Conservation (phyloP, 2,329 filamentous ascomycete species). For the Cladosporium phlei region DNA sequence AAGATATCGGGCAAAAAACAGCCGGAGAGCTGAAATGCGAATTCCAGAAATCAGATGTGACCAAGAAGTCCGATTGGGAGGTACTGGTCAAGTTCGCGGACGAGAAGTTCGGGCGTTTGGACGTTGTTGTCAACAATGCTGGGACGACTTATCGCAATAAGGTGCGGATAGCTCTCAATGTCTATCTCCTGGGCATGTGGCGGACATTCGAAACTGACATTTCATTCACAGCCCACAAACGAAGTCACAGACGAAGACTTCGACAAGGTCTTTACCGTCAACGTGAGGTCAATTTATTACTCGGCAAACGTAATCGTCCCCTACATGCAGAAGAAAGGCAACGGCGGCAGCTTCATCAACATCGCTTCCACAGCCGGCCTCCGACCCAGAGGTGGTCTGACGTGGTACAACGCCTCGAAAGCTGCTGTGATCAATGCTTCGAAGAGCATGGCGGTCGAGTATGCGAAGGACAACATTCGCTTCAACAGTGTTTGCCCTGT, state of each 20-base stretch:
- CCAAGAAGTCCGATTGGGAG: conserved; percentile 51
- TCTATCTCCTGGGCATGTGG: no score
- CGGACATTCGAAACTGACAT: no score
- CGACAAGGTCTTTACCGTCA: conserved; percentile 62
- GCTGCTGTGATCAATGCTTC: conserved; percentile 58
- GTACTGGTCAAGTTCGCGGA: conserved; percentile 43
- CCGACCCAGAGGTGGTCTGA: conserved; percentile 57
- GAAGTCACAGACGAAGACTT: conserved; percentile 64
- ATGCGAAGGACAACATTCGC: conserved; percentile 65
- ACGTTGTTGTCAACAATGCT: conserved; percentile 59
- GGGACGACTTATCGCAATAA: conserved; percentile 54
- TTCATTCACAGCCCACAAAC: conserved; percentile 54
- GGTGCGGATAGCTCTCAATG: no score
- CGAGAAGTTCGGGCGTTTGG: conserved; percentile 48
- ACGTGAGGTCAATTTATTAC: conserved; percentile 63
- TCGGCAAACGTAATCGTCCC: conserved; percentile 57
- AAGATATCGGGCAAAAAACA: conserved; percentile 47
- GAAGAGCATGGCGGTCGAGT: conserved; percentile 67
- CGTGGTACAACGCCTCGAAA: conserved; percentile 68
- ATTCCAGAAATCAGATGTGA: conserved; percentile 50
- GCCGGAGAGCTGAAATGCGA: conserved; percentile 45
- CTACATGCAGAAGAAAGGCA: conserved; percentile 54
- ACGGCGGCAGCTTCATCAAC: conserved; percentile 59
- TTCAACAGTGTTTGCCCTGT: conserved; percentile 63
- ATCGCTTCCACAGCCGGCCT: conserved; percentile 61